These are phyloP conservation scores for Apiospora kogelbergensis DNA, from an alignment of 2,329 filamentous ascomycete genomes.

Conservation along the genomic window DNA sequence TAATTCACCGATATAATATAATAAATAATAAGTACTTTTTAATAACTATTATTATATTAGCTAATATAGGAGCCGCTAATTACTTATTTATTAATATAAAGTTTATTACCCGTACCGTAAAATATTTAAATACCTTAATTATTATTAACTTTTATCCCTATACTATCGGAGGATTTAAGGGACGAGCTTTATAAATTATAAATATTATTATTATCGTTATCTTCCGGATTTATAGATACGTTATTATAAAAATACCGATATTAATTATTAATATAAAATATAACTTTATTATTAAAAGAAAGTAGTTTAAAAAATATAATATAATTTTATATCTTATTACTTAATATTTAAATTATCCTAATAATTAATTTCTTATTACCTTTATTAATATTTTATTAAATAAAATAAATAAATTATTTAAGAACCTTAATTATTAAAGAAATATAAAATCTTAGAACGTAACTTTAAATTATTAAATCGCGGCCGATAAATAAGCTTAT, in stretches of 20 bases:
- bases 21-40: not conserved
- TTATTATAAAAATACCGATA: constrained; percentile 1
- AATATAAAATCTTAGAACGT: too few species aligned
- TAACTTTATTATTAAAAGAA: constrained; percentile 2
- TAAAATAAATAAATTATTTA: too few species aligned
- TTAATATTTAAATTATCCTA: not conserved
- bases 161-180: not conserved
- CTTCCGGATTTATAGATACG: constrained; percentile 11
- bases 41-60: not conserved
- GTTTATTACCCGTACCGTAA: constrained; percentile 8
- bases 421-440: too few species aligned
- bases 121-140: not conserved
- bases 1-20: not conserved
- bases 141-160: not conserved
- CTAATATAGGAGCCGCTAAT: not conserved
- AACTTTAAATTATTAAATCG: too few species aligned
- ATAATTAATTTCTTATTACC: too few species aligned
- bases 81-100: constrained; percentile 2
- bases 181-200: constrained; percentile 8
- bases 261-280: constrained; percentile 6
- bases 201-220: constrained; percentile 9
- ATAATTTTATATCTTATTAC: not conserved
- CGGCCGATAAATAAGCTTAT: too few species aligned
- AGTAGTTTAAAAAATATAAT: not conserved
- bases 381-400: too few species aligned